These are phyloP conservation scores for Sphaerobolus stellatus DNA, from an alignment of 1,284 basidiomycete species.

Conservation along the genomic window DNA sequence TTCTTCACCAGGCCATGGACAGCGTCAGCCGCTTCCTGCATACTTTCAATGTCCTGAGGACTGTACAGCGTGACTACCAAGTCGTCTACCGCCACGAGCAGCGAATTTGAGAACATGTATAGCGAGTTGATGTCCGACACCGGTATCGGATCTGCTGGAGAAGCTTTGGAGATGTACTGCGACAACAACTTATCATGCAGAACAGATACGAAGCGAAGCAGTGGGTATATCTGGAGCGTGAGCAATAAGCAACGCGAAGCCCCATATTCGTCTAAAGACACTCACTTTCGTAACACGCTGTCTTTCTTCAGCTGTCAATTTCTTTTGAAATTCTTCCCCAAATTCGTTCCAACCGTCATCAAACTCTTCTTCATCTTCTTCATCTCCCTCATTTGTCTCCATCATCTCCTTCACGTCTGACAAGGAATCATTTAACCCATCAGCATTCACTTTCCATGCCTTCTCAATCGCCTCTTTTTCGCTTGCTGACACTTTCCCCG, in stretches of 20 bases:
- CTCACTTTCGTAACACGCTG: constrained; percentile 52
- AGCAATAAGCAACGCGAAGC: constrained; percentile 13
- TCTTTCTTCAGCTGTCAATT: constrained; percentile 44
- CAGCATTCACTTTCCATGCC: constrained; percentile 55
- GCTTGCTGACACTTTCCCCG: constrained; percentile 51
- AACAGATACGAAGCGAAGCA: constrained; percentile 59
- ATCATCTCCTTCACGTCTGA: constrained; percentile 59
- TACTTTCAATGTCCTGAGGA: constrained; percentile 50
- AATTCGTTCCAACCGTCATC: constrained; percentile 68
- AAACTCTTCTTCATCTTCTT: constrained; percentile 25
- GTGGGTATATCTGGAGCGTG: constrained; percentile 46
- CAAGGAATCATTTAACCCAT: constrained; percentile 59
- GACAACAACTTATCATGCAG: constrained; percentile 60
- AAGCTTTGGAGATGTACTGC: constrained; percentile 42
- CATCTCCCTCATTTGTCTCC: constrained; percentile 33
- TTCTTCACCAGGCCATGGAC: constrained; percentile 1
- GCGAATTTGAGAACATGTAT: constrained; percentile 45
- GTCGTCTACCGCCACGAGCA: constrained; percentile 60
- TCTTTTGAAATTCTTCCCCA: constrained; percentile 43
- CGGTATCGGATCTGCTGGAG: background rate
- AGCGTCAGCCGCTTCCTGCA: constrained; percentile 24
- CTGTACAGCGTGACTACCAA: constrained; percentile 61
- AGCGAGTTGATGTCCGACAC: constrained; percentile 47
- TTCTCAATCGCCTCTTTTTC: constrained; percentile 61
- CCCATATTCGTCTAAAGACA: constrained; percentile 21